Percentiles rank a stretch among this genome's conserved stretches.
These are phyloP conservation scores for Penstemon barbatus DNA, from an alignment of 257 asterid species.

Conservation along the genomic window DNA sequence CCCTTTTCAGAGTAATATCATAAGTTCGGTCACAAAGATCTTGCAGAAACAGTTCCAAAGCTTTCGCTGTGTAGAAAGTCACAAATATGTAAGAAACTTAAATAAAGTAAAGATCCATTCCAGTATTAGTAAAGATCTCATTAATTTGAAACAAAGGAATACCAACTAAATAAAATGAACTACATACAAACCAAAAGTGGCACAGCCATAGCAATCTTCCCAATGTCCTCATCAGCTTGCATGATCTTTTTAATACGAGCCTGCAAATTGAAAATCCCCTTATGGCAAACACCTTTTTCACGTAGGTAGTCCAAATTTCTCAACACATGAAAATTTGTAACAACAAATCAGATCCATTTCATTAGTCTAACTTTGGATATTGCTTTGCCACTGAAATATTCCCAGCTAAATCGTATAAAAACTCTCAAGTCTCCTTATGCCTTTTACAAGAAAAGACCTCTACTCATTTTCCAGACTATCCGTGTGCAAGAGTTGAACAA, in stretches of 20 bases:
- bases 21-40: conserved; percentile 80
- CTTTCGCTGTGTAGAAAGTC: conserved; percentile 57
- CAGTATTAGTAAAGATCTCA: not conserved
- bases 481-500: too few relatives aligned
- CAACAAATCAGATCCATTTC: conserved; percentile 5
- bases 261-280: conserved; percentile 34
- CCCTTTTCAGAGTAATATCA: conserved; percentile 60
- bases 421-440: not conserved
- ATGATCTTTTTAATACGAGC: conserved; percentile 82
- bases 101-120: not conserved
- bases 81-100: conserved; percentile 14
- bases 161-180: conserved; percentile 1
- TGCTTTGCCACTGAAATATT: not conserved
- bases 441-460: not conserved
- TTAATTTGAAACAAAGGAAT: conserved; percentile 7
- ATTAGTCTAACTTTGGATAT: not conserved
- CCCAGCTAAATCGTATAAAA: conserved; percentile 1
- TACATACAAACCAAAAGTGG: conserved; percentile 81
- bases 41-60: conserved; percentile 80
- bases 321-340: not conserved
- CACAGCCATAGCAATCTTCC: conserved; percentile 88
- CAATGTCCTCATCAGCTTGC: conserved; percentile 92
- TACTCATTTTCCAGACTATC: not conserved
- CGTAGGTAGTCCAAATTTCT: not conserved
- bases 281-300: not conserved